Conservation (phyloP, 1,284 basidiomycete species). For the Mycosarcoma mackinlayi region DNA sequence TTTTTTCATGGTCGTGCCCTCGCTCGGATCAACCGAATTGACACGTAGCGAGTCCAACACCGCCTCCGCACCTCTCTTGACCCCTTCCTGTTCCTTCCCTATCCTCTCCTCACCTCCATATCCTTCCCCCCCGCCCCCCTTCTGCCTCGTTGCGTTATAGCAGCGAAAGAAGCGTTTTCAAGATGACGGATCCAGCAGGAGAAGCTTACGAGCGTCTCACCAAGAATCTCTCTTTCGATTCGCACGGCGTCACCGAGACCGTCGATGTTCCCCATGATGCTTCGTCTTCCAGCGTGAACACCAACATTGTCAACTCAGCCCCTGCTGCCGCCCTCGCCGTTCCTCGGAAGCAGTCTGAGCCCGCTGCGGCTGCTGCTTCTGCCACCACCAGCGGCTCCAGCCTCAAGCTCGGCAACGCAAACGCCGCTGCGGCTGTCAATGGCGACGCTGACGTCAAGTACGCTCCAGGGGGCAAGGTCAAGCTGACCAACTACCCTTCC, state of each 20-base stretch:
- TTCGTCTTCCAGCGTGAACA: constrained; percentile 14
- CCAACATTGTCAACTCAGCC: constrained; percentile 16
- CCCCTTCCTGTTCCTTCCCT: neutral
- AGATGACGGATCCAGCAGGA: constrained; percentile 73
- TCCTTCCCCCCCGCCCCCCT: neutral
- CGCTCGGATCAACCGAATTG: neutral
- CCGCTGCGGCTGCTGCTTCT: constrained; percentile 2
- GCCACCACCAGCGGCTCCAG: constrained; percentile 15
- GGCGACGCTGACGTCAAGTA: constrained; percentile 26
- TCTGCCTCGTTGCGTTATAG: constrained; percentile 11
- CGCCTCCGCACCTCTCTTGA: neutral
- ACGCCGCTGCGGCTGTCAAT: constrained; percentile 5
- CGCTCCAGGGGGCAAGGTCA: constrained; percentile 66
- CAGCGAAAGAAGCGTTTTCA: too few relatives aligned
- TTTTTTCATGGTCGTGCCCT: neutral
- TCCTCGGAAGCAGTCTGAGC: constrained; percentile 9
- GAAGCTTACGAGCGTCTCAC: constrained; percentile 71
- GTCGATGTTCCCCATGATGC: constrained; percentile 40
- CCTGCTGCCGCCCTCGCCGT: constrained; percentile 20
- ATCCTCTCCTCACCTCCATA: neutral
- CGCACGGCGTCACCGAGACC: constrained; percentile 38
- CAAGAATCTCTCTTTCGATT: constrained; percentile 47
- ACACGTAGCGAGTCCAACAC: neutral
- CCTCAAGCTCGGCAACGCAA: constrained; percentile 34
- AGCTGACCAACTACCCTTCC: constrained; percentile 64